These are phyloP conservation scores for Penicillium sp. DNA, from an alignment of 2,329 filamentous ascomycete genomes.

Conservation along the genomic window DNA sequence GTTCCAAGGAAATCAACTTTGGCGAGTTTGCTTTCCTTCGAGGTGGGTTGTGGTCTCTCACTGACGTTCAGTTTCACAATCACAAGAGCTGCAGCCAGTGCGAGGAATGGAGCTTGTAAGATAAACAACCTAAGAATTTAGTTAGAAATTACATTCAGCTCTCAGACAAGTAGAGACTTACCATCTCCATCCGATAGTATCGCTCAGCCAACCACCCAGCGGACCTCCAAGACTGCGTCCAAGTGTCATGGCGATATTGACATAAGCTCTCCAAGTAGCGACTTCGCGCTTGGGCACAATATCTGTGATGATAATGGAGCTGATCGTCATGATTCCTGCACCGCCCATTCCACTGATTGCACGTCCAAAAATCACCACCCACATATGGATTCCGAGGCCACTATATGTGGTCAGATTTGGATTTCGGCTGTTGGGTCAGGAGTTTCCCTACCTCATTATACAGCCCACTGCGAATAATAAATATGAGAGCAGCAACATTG, in stretches of 20 bases:
- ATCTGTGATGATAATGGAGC: constrained; percentile 52
- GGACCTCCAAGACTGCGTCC: constrained; percentile 55
- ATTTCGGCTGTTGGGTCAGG: not conserved
- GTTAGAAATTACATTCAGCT: not conserved
- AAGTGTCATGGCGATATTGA: constrained; percentile 53
- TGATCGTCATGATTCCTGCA: constrained; percentile 46
- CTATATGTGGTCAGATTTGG: constrained; percentile 18
- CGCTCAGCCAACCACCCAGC: constrained; percentile 61
- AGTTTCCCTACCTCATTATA: constrained; percentile 33
- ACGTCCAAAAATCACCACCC: constrained; percentile 43
- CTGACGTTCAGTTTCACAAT: constrained; percentile 41
- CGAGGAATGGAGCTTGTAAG: constrained; percentile 30
- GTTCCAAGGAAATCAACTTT: constrained; percentile 63
- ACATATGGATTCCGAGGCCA: constrained; percentile 40
- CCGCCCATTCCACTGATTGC: constrained; percentile 47
- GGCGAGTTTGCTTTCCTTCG: constrained; percentile 34
- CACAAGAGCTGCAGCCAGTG: constrained; percentile 43
- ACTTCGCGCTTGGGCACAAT: constrained; percentile 52
- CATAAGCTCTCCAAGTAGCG: constrained; percentile 51
- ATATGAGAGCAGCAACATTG: constrained; percentile 52
- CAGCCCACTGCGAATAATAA: constrained; percentile 52
- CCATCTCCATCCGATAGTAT: constrained; percentile 67
- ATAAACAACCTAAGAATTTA: constrained; percentile 27
- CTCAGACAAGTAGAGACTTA: constrained; percentile 21
- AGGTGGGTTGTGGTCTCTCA: not conserved